Evolutionary conservation across 345 rosid species (phyloP), one percentile per base, ranked within the genome.

Genomic region (Euclidium syriacum): DNA sequence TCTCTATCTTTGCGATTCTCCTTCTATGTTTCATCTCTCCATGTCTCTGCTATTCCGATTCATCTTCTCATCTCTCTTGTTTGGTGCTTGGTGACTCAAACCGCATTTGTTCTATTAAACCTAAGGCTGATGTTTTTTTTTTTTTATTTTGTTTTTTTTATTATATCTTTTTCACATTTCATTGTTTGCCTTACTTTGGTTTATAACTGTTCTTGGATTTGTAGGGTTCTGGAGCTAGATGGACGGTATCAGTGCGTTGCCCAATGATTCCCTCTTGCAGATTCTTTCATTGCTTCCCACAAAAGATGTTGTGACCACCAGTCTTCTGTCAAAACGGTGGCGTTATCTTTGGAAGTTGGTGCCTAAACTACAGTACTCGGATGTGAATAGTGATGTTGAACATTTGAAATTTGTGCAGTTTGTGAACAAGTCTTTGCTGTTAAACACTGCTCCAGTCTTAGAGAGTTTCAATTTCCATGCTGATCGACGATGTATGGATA

Each of bases 201-300:
- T n/a, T n/a, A n/a, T n/a, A n/a, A n/a, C n/a, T n/a, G n/a, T n/a
- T n/a, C n/a, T n/a, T n/a, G n/a, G n/a, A n/a, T n/a, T n/a, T n/a
- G n/a, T n/a, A n/a, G n/a, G n/a, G n/a, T n/a, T n/a, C n/a, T n/a
- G n/a, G n/a, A n/a, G n/a, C n/a, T n/a, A n/a, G n/a, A 50, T 46
- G 65, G 54, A 60, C 44, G 16, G 44, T 14, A 61, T 61, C 55
- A 47, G 54, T 23, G 46, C 34, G 12, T 25, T 61, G 6, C 55
- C 66, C 1, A 9, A 47, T 61, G 55, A 61, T 61, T 47, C 34
- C 55, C 4, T 61, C 16, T 17, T 61, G 44, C 46, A 34, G 2
- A 47, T 61, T 33, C 65, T 61, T 24, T 61, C 65, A 47, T 6
- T 46, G 54, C 55, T 47, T 47, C 66, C 24, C 23, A 47, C 66